Percentiles rank a stretch among this genome's conserved stretches.
phyloP scores from a whole-genome alignment of 441 rosid species.

The Mallotus japonicus region DNA sequence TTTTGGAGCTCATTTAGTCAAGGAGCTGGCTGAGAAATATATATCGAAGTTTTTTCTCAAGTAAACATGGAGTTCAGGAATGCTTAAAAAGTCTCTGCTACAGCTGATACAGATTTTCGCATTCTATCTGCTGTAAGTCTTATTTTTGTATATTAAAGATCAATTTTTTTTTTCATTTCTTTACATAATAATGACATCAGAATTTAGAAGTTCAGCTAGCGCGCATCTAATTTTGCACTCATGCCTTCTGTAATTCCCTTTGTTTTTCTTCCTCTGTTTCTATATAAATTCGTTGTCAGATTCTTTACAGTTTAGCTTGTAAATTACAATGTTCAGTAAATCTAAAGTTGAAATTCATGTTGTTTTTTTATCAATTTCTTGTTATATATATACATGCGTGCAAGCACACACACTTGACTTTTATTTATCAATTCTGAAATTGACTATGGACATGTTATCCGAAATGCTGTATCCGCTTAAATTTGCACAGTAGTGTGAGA shows the following conservation, averaged over 20 bases:
- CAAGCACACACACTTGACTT: too few species aligned
- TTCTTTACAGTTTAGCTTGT: conserved; percentile 19
- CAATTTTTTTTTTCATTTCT: too few species aligned
- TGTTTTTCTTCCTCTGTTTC: too few species aligned
- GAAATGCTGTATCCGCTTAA: too few species aligned
- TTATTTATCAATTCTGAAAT: too few species aligned
- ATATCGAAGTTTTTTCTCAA: conserved; percentile 93
- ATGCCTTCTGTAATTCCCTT: background rate
- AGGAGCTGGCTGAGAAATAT: conserved; percentile 81
- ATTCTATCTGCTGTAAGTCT: background rate
- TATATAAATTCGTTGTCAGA: background rate
- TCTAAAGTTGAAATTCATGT: background rate
- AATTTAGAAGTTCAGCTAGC: conserved; percentile 14
- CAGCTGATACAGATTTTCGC: conserved; percentile 13
- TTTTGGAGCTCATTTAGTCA: conserved; percentile 77
- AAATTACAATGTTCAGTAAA: conserved; percentile 17
- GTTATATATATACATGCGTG: too few species aligned
- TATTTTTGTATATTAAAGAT: too few species aligned
- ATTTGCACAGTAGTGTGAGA: too few species aligned
- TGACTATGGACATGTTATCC: too few species aligned
- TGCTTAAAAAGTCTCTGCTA: conserved; percentile 6
- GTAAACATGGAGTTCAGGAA: conserved; percentile 33
- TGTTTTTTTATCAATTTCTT: background rate
- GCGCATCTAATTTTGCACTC: conserved; percentile 17
- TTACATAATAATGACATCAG: conserved; percentile 15